Conservation (phyloP, 2,329 filamentous ascomycete species). For the Pleurostoma richardsiae region DNA sequence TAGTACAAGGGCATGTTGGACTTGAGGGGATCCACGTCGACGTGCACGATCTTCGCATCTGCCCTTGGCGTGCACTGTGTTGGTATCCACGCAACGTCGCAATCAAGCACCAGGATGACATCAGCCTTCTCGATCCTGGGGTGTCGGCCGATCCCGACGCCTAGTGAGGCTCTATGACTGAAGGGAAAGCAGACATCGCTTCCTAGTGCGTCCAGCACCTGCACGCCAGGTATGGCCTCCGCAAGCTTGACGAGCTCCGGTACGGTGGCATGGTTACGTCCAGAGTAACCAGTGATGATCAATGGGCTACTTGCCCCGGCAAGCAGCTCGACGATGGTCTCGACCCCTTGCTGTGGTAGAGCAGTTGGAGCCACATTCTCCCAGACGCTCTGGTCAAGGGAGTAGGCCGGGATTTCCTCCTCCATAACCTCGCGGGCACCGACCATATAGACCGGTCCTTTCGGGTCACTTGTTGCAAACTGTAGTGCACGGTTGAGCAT, state of each 20-base stretch:
- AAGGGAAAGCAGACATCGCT: slow-evolving; percentile 38
- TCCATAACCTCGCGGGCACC: slow-evolving; percentile 75
- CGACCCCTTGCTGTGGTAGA: slow-evolving; percentile 27
- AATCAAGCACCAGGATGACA: slow-evolving; percentile 61
- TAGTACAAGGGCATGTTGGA: slow-evolving; percentile 55
- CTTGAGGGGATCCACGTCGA: slow-evolving; percentile 64
- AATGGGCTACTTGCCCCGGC: slow-evolving; percentile 40
- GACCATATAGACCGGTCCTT: slow-evolving; percentile 69
- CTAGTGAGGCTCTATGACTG: slow-evolving; percentile 30
- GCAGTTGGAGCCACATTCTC: not conserved
- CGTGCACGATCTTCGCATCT: slow-evolving; percentile 55
- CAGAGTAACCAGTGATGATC: slow-evolving; percentile 43
- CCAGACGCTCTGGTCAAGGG: not conserved
- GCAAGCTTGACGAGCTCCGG: slow-evolving; percentile 37
- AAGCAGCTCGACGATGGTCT: slow-evolving; percentile 33
- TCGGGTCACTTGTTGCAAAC: slow-evolving; percentile 69
- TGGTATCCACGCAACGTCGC: slow-evolving; percentile 66
- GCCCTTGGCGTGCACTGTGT: slow-evolving; percentile 54
- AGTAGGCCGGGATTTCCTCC: slow-evolving; percentile 66
- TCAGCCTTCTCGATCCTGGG: slow-evolving; percentile 52
- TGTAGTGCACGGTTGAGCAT: slow-evolving; percentile 74
- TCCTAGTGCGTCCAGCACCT: slow-evolving; percentile 40
- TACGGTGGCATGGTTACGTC: slow-evolving; percentile 35
- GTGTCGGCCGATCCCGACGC: slow-evolving; percentile 41
- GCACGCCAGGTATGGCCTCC: slow-evolving; percentile 37